A percentile compares a stretch with the other conserved stretches of the same genome.
phyloP scores from a whole-genome alignment of 2,329 filamentous ascomycete species.

The Berkeleyomyces basicola region DNA sequence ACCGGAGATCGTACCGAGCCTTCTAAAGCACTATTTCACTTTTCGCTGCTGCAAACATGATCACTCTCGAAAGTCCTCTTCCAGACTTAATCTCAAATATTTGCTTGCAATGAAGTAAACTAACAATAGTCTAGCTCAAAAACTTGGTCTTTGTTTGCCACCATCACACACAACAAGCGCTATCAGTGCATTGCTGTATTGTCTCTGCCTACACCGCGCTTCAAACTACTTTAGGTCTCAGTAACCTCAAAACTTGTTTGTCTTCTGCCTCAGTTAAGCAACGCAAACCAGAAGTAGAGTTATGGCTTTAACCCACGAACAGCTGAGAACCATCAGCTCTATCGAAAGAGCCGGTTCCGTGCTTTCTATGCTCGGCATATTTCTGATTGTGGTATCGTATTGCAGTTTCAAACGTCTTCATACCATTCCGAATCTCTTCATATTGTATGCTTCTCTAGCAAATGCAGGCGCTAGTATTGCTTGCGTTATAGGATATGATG shows the following conservation, averaged over 20 bases:
- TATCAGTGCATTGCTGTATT: no score
- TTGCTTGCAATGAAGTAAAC: not conserved
- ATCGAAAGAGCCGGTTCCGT: slow-evolving; percentile 38
- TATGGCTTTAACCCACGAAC: slow-evolving; percentile 20
- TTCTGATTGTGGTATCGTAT: slow-evolving; percentile 37
- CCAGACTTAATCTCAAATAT: not conserved
- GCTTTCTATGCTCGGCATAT: slow-evolving; percentile 34
- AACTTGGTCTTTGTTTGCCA: not conserved
- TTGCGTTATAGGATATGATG: slow-evolving; percentile 54
- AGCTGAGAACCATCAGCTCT: slow-evolving; percentile 28
- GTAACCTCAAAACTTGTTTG: not conserved
- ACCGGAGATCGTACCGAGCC: no score
- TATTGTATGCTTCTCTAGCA: slow-evolving; percentile 42
- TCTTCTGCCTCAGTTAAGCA: not conserved
- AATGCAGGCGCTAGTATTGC: slow-evolving; percentile 45
- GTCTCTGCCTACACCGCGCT: not conserved
- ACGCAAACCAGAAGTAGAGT: not conserved
- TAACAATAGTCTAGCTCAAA: not conserved
- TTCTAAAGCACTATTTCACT: no score
- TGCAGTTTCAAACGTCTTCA: slow-evolving; percentile 33
- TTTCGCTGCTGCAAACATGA: no score
- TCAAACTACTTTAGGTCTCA: not conserved
- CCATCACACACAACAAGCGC: not conserved
- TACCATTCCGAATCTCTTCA: slow-evolving; percentile 45
- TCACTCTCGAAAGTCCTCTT: no score